Base-by-base conservation (phyloP, 192 early-diverging fungal genomes). In the Coemansia sp. region DNA sequence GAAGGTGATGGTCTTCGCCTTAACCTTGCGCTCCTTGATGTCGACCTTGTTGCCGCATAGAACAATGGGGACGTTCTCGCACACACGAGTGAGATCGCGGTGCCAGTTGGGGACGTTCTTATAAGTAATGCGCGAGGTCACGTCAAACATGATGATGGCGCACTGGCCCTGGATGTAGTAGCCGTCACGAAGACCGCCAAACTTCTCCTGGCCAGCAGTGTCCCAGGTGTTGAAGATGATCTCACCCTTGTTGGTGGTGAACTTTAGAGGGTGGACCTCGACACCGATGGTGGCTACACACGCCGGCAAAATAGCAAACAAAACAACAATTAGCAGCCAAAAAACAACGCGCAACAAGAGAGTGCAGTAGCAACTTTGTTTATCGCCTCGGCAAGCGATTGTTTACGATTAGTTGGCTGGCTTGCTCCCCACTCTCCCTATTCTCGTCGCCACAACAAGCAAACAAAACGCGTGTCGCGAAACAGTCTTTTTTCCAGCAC, bases 101-200 rank as follows among this genome's bases (percentile, higher is more conserved):
- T 99, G 97, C 97, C 97, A 99, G 90, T 98, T 99, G 76, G 97
- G 97, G 17, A 99, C 97, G 86, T 95, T 99, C 89, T 98, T 99
- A 86, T 99, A 99, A 66, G 97, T 99, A 68, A 99, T 99, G 63
- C 97, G 88, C 55, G 97, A 95, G 58, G 97, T 97, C 53, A 99
- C 93, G 67, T 99, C 97, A 67, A 99, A 99, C 97, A 99, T 99
- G 85, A 99, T 99, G 82, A 99, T 97, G 52, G 93, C 97, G 76
- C 97, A 98, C 81, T 99, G 92, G 66, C 97, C 97, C 76, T 95
- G 91, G 74, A 99, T 99, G 83, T 98, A 99, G 84, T 98, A 98
- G 68, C 95, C 97, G 82, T 98, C 97, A 79, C 97, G 94, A 46
- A 99, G 94, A 83, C 97, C 97, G 77, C 97, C 97, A 70, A 99